phyloP scores from a whole-genome alignment of 1,284 basidiomycete genomes.

The Tremellales sp. region DNA sequence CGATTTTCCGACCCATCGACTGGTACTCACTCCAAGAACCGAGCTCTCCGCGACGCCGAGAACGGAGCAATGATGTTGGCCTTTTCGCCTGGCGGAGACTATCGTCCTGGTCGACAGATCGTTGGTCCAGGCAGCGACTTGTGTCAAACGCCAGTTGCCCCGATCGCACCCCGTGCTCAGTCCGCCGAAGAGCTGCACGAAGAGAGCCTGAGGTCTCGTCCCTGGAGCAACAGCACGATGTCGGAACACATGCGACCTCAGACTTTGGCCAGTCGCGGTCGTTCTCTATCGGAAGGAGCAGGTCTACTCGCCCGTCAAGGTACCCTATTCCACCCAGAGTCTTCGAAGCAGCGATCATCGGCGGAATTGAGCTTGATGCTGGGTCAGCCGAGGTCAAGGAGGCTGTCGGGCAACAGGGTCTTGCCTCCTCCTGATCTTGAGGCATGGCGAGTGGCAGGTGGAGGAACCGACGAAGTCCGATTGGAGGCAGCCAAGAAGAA shows the following conservation, averaged over 20 bases:
- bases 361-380: slow-evolving; percentile 45
- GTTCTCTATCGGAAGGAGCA: slow-evolving; percentile 42
- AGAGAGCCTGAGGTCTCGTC: slow-evolving; percentile 16
- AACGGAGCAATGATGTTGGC: slow-evolving; percentile 36
- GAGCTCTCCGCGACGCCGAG: slow-evolving; percentile 32
- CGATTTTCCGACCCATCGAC: slow-evolving; percentile 21
- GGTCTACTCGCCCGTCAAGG: slow-evolving; percentile 42
- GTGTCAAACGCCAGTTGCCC: slow-evolving; percentile 11
- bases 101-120: slow-evolving; percentile 16
- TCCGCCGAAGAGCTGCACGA: slow-evolving; percentile 1
- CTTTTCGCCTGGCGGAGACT: slow-evolving; percentile 25
- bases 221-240: slow-evolving; percentile 30
- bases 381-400: slow-evolving; percentile 30
- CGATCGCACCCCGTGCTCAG: not conserved
- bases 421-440: slow-evolving; percentile 35
- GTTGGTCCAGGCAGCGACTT: slow-evolving; percentile 17
- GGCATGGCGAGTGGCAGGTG: slow-evolving; percentile 13
- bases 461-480: slow-evolving; percentile 29
- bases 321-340: slow-evolving; percentile 43
- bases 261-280: slow-evolving; percentile 15
- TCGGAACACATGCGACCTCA: slow-evolving; percentile 9
- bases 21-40: slow-evolving; percentile 34
- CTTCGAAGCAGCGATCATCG: slow-evolving; percentile 35
- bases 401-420: slow-evolving; percentile 32
- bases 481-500: slow-evolving; percentile 59